Evolutionary conservation across 2,329 filamentous ascomycete genomes (phyloP).

Genomic region (Aureobasidium melanogenum): DNA sequence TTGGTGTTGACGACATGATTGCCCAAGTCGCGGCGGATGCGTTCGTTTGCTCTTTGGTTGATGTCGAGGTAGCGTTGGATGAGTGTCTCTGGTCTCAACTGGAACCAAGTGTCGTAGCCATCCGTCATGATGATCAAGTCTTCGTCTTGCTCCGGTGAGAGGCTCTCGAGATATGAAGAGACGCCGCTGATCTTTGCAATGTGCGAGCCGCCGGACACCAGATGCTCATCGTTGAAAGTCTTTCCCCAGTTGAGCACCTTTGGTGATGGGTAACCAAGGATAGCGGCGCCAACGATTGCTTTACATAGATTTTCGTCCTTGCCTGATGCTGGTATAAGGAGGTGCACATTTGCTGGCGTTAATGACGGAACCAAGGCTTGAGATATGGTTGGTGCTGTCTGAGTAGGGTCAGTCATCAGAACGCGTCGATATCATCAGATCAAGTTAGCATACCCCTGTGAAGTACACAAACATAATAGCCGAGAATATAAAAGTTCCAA

Average conservation of each 20-base stretch:
- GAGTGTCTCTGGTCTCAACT: slow-evolving; percentile 56
- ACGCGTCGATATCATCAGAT: not conserved
- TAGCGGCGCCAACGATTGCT: slow-evolving; percentile 18
- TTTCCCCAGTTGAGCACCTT: slow-evolving; percentile 20
- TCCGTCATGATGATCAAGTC: slow-evolving; percentile 60
- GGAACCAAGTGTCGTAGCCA: slow-evolving; percentile 55
- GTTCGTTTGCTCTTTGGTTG: slow-evolving; percentile 33
- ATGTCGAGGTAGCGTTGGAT: slow-evolving; percentile 50
- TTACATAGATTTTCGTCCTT: slow-evolving; percentile 18
- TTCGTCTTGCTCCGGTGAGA: slow-evolving; percentile 17
- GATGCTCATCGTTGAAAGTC: not conserved
- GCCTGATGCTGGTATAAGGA: not conserved
- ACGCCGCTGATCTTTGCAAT: slow-evolving; percentile 22
- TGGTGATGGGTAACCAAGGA: slow-evolving; percentile 20
- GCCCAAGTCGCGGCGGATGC: slow-evolving; percentile 32
- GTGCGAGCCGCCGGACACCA: slow-evolving; percentile 15
- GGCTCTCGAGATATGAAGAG: slow-evolving; percentile 21
- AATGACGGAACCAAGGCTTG: not conserved
- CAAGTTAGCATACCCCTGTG: not conserved
- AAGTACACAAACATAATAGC: slow-evolving; percentile 1
- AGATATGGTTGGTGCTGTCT: not conserved
- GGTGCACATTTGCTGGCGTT: not conserved
- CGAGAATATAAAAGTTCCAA: not conserved
- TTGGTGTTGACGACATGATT: slow-evolving; percentile 10
- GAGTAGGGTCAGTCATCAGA: not conserved